Conservation (phyloP, 2,329 filamentous ascomycete genomes). For the Arthroderma sp. region DNA sequence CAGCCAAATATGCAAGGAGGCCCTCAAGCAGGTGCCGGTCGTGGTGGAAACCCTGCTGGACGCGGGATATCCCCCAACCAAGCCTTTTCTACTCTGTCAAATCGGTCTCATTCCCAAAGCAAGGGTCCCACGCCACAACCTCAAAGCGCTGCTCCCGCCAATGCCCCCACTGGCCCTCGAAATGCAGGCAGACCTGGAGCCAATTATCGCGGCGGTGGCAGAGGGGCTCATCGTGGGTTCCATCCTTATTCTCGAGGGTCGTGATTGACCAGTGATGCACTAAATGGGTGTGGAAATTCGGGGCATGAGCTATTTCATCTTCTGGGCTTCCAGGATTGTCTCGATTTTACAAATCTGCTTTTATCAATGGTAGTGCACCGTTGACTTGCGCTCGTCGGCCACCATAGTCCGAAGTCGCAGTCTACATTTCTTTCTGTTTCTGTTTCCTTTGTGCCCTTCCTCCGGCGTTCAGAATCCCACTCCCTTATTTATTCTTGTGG, state of each 20-base stretch:
- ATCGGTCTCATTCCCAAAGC: constrained; percentile 1
- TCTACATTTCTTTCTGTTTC: not conserved
- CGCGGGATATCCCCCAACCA: constrained; percentile 28
- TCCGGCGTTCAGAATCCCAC: not conserved
- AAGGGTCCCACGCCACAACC: constrained; percentile 31
- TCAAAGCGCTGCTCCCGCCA: constrained; percentile 50
- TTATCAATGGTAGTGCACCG: too few relatives aligned
- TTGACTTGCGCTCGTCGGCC: too few relatives aligned
- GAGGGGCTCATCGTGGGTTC: constrained; percentile 59
- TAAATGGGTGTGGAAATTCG: not conserved
- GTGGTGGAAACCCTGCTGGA: constrained; percentile 24
- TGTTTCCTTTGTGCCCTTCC: not conserved
- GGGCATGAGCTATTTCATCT: not conserved
- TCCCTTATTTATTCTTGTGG: too few relatives aligned
- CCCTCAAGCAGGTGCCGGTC: constrained; percentile 35
- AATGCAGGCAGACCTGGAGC: constrained; percentile 84
- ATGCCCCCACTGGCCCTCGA: constrained; percentile 88
- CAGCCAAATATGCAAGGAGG: constrained; percentile 55
- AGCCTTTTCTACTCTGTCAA: constrained; percentile 22
- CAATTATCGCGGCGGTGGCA: constrained; percentile 83
- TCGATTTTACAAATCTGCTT: too few relatives aligned
- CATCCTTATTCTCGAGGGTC: constrained; percentile 56
- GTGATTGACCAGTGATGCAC: not conserved
- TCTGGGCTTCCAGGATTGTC: too few relatives aligned
- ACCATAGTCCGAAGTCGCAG: too few relatives aligned